phyloP scores from a whole-genome alignment of 116 monocot species.

The Cymodocea nodosa region DNA sequence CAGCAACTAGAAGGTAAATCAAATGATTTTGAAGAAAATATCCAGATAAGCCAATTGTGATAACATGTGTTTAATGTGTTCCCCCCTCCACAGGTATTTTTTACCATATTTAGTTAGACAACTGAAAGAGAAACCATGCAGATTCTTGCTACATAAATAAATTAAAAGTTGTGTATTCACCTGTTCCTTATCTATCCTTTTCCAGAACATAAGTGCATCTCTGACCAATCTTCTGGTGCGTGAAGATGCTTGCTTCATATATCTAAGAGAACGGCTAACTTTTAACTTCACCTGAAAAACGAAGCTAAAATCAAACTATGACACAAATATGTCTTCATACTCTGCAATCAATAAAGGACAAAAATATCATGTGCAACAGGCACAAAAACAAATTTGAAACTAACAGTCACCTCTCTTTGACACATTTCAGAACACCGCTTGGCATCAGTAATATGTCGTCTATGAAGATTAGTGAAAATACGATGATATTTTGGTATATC shows the following conservation, averaged over 20 bases:
- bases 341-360: neutral
- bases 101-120: too few species aligned
- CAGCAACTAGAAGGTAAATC: too few species aligned
- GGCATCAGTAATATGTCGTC: constrained; percentile 60
- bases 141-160: neutral
- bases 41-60: too few species aligned
- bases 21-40: too few species aligned
- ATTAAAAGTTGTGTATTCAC: constrained; percentile 12
- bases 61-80: too few species aligned
- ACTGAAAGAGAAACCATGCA: too few species aligned
- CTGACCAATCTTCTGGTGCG: constrained; percentile 80
- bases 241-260: constrained; percentile 65
- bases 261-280: constrained; percentile 71
- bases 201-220: constrained; percentile 84
- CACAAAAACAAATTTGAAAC: neutral
- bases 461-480: constrained; percentile 49
- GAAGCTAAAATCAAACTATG: neutral
- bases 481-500: constrained; percentile 83
- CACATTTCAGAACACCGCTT: constrained; percentile 77
- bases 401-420: constrained; percentile 65
- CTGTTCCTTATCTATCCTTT: constrained; percentile 94
- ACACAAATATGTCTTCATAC: too few species aligned
- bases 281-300: constrained; percentile 69
- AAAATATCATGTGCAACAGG: neutral
- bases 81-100: too few species aligned